Evolutionary conservation across 169 alveolate species (phyloP), one percentile per base, ranked within the genome.

Genomic region (Plasmodium billcollinsi): DNA sequence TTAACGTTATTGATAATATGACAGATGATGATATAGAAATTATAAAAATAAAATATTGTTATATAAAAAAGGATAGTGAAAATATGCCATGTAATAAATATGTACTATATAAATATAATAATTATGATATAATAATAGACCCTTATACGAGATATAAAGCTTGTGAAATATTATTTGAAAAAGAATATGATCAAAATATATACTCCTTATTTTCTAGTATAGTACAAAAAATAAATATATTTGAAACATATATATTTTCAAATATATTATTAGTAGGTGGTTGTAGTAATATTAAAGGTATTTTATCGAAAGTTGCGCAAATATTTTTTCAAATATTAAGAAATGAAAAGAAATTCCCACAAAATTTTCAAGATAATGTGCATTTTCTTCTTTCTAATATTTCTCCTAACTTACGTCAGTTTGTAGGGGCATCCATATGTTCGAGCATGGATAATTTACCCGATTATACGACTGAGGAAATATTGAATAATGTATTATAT

Each of bases 71-170:
- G 49, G 91, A 83, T 21, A 49, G 58, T 56, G 21, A 18, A 14
- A 43, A 83, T 7, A 56, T 69, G 11, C 1, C 8, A 11, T 69
- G 86, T 70, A 45, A 83, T 49, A 83, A 83, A 47, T 58, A 58
- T 56, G 63, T 83, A 15, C 47, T 83, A 73, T 83, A 56, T 70
- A 39, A 83, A 83, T 45, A 39, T 20, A 47, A 63, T 54, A 83
- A 83, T 69, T 56, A 63, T 62, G 58, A 83, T 56, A 70, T 83
- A 56, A 20, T 83, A n/a, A 62, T 83, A 45, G 73, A 61, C 12
- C 74, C 91, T 1, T 58, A 83, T n/a, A 83, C 91, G 24, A 54
- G 91, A 72, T 83, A 85, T 80, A 83, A 69, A 45, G 91, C 91
- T 50, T 83, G 91, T 62, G 91, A 83, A 69, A 83, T 83, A 70